A percentile compares a stretch with the other conserved stretches of the same genome.
Conservation (phyloP, 352 stramenopile genomes). For the Globisporangium recalcitrans region DNA sequence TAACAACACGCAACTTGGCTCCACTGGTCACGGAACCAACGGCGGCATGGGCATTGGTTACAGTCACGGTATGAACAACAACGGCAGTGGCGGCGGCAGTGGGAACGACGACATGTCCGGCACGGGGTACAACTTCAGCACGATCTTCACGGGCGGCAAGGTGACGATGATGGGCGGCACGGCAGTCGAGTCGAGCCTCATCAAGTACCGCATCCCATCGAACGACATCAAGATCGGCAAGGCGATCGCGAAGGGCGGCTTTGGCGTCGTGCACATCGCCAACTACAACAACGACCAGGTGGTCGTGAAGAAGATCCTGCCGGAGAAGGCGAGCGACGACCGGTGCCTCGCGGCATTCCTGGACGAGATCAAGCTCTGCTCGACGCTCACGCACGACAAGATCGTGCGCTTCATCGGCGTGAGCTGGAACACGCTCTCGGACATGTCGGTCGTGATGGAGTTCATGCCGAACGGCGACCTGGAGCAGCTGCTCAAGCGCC, state of each 20-base stretch:
- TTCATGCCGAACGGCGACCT: slow-evolving; percentile 77
- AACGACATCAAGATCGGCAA: slow-evolving; percentile 58
- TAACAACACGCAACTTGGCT: slow-evolving; percentile 35
- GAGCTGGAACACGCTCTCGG: slow-evolving; percentile 81
- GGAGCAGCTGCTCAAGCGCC: slow-evolving; percentile 60
- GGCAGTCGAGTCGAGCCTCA: slow-evolving; percentile 48
- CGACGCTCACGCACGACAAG: slow-evolving; percentile 72
- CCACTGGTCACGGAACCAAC: slow-evolving; percentile 9
- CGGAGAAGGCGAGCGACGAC: slow-evolving; percentile 76
- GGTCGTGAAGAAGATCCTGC: slow-evolving; percentile 82
- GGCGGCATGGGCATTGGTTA: slow-evolving; percentile 10
- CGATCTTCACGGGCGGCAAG: slow-evolving; percentile 51
- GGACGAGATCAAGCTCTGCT: slow-evolving; percentile 82
- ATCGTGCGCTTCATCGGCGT: slow-evolving; percentile 79
- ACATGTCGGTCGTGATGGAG: slow-evolving; percentile 79
- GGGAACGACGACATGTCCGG: slow-evolving; percentile 13
- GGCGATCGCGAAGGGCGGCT: slow-evolving; percentile 67
- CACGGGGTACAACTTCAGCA: slow-evolving; percentile 36
- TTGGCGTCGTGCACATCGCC: slow-evolving; percentile 67
- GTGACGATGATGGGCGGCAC: slow-evolving; percentile 49
- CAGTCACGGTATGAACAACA: slow-evolving; percentile 17
- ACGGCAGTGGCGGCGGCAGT: slow-evolving; percentile 1
- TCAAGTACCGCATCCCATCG: slow-evolving; percentile 73
- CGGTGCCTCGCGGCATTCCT: slow-evolving; percentile 63
- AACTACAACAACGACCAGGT: slow-evolving; percentile 53